Evolutionary conservation across 2,329 filamentous ascomycete species (phyloP).

Genomic region (Bretziella fagacearum): DNA sequence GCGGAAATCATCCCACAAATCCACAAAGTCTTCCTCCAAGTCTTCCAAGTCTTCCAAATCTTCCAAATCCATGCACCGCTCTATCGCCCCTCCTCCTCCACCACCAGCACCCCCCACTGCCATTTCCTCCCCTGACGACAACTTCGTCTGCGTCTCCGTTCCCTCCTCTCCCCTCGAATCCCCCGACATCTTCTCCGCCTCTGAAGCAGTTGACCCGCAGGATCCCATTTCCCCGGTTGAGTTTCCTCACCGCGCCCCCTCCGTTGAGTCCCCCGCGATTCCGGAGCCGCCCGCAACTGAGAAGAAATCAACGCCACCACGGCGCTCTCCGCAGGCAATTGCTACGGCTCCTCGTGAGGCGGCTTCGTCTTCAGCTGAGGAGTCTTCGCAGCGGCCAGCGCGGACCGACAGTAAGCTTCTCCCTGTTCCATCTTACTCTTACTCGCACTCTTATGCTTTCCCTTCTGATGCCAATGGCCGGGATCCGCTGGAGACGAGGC

Average conservation of each 20-base stretch:
- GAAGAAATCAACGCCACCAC: not conserved
- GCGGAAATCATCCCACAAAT: slow-evolving; percentile 7
- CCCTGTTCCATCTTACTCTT: not conserved
- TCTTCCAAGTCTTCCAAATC: slow-evolving; percentile 2
- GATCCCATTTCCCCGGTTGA: not conserved
- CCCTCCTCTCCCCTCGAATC: slow-evolving; percentile 1
- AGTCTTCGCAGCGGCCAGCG: not conserved
- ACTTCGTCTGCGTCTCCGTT: not conserved
- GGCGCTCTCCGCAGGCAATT: not conserved
- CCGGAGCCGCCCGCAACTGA: not conserved
- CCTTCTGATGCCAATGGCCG: not conserved
- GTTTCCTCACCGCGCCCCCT: not conserved
- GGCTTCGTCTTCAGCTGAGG: not conserved
- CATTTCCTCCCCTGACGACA: too few species aligned
- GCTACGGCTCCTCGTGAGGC: not conserved
- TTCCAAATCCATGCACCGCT: slow-evolving; percentile 1
- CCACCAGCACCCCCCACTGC: slow-evolving; percentile 1
- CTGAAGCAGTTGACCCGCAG: slow-evolving; percentile 1
- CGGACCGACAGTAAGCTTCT: slow-evolving; percentile 3
- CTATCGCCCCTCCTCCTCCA: not conserved
- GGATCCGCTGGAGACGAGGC: not conserved
- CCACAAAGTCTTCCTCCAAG: slow-evolving; percentile 5
- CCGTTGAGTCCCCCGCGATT: not conserved
- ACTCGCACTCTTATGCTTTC: not conserved
- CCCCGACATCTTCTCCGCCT: slow-evolving; percentile 1